Evolutionary conservation across 208 protist genomes (phyloP), one percentile per base, ranked within the genome.

Genomic region (Acanthamoeba royreba): DNA sequence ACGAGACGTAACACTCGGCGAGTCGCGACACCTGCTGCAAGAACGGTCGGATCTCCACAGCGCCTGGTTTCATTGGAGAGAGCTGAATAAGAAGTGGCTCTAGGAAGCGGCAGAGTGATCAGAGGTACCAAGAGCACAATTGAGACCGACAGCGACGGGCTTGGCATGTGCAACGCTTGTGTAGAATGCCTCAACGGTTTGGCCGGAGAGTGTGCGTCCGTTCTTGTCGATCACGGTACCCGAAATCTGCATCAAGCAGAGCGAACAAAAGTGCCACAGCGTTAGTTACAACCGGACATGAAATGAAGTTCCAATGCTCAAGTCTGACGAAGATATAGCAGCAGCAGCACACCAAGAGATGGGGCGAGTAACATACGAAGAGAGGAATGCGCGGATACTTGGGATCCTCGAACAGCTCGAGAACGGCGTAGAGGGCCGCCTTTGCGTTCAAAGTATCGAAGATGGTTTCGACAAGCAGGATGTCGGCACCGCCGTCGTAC

Each of bases 391-490:
- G 88, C 25, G 55, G 61, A 53, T 69, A 94, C 46, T 77, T 72
- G 7, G 47, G 28, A 38, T 98, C 94, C 35, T 98, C 98, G 72
- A 98, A 98, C 77, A 98, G 96, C 43, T 97, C 97, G 81, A 99
- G 97, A 43, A 99, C 96, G 0, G 98, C 98, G 81, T 98, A 99
- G 28, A 99, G 95, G 40, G 98, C 98, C 25, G 98, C 98, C 97
- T 99, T 95, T 96, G 93, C 94, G 94, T 98, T 98, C 25, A 98
- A 86, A 38, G 97, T 98, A 92, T 98, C 98, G 89, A 99, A 99
- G 91, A 99, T 99, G 66, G 99, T 99, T 94, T 99, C 99, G 25
- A 99, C 97, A 9, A 99, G 94, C 8, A 99, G 92, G 43, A 99
- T 93, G 94, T 99, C 98, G 17, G 97, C 97, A 38, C 98, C 98